Evolutionary conservation across 768 basidiomycete genomes (phyloP), one percentile per base, ranked within the genome.

Genomic region (Boletus rubroflammeus): DNA sequence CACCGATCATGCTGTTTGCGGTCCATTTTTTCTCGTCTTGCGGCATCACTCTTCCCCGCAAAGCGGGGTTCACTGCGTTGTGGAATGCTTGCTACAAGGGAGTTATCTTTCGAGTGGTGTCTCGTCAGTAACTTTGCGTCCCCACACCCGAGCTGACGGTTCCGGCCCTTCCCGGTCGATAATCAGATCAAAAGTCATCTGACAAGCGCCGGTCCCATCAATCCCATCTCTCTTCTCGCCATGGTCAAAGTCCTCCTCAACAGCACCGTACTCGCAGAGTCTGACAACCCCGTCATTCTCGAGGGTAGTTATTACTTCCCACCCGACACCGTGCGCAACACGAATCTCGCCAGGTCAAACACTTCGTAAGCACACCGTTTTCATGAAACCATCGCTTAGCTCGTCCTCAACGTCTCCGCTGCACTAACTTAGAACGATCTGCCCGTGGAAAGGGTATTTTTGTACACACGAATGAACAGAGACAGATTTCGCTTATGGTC

Each of bases 1-100:
- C 65, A 90, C 88, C 88, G 72, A 91, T 84, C 83, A 91, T 87
- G 75, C 87, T 89, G 77, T 86, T 80, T 64, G 83, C 78, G 62
- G 84, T 82, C 83, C 84, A 86, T 83, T 79, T 81, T 57, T 71
- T 69, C 71, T 75, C 72, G 68, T 74, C 72, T 73, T 76, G 74
- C 11, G 78, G 75, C 87, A 89, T 89, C 75, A 73, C 79, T 81
- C 78, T 76, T 73, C 81, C 81, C 81, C 82, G 80, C 80, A 67
- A 70, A 71, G 76, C 79, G 79, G 82, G 80, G 66, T 43, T 54
- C 43, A 51, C 62, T 39, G 41, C 49, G 56, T 44, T 25, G 47
- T 50, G 26, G 32, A 39, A 46, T 44, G 50, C 17, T 39, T 46
- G 32, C 35, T 17, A 28, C 13, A 6, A 21, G 10, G 10, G 41